Conservation (phyloP, 345 rosid genomes). For the Arabidopsis arenosa region DNA sequence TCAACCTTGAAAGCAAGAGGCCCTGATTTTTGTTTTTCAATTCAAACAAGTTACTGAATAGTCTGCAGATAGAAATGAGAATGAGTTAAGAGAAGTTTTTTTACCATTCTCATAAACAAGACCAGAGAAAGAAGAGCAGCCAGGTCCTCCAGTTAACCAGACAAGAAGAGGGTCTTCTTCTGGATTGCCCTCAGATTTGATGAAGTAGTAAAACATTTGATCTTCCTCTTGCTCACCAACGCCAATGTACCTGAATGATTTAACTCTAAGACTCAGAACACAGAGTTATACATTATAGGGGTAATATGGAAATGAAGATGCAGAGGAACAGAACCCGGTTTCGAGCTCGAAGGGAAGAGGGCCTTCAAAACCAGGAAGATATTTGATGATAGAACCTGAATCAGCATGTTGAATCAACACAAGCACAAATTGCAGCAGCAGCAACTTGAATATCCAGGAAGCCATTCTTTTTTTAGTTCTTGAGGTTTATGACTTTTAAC, state of each 20-base stretch:
- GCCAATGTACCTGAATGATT: constrained; percentile 42
- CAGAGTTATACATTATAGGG: neutral
- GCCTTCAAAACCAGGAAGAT: constrained; percentile 53
- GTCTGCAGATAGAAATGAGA: neutral
- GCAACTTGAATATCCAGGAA: constrained; percentile 12
- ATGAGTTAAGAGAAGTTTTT: neutral
- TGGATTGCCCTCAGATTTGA: constrained; percentile 47
- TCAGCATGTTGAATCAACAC: constrained; percentile 22
- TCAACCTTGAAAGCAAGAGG: constrained; percentile 56
- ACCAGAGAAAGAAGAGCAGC: constrained; percentile 49
- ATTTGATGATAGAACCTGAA: constrained; percentile 36
- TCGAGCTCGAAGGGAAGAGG: constrained; percentile 62
- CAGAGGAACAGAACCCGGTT: constrained; percentile 48
- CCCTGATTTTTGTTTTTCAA: constrained; percentile 47
- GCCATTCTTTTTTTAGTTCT: constrained; percentile 7
- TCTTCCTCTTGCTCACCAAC: constrained; percentile 46
- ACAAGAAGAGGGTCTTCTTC: constrained; percentile 47
- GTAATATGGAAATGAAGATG: neutral
- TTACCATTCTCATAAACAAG: constrained; percentile 42
- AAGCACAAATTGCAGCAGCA: constrained; percentile 25
- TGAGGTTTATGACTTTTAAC: neutral
- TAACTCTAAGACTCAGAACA: neutral
- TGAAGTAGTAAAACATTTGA: constrained; percentile 50
- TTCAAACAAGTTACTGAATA: constrained; percentile 4
- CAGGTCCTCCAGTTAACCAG: constrained; percentile 52